A percentile compares a stretch with the other conserved stretches of the same genome.
These are phyloP conservation scores for Sugiyamaella chiloensis DNA, from an alignment of 805 yeast species.

Conservation along the genomic window DNA sequence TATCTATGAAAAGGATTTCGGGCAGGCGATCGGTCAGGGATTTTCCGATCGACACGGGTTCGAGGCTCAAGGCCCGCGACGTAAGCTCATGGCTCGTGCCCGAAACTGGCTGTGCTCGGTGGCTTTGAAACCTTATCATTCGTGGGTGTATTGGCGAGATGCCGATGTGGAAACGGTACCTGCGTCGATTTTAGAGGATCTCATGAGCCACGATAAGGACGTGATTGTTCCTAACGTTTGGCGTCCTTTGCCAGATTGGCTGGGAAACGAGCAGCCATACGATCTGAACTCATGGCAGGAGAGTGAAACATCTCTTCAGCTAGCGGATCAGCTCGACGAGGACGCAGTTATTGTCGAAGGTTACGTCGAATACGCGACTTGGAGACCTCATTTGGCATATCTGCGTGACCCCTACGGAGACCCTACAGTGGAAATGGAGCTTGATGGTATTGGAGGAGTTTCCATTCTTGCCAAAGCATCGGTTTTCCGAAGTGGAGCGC, in stretches of 20 bases:
- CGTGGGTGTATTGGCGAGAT: conserved; percentile 97
- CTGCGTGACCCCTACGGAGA: conserved; percentile 88
- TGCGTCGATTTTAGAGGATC: conserved; percentile 77
- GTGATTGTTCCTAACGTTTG: conserved; percentile 96
- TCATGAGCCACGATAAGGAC: conserved; percentile 88
- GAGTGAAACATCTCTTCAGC: conserved; percentile 59
- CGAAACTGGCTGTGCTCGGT: conserved; percentile 89
- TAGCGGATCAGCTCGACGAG: conserved; percentile 59
- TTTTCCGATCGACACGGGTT: conserved; percentile 93
- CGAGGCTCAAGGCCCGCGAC: conserved; percentile 91
- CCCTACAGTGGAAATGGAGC: conserved; percentile 82
- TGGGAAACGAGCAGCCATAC: conserved; percentile 89
- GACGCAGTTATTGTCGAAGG: conserved; percentile 97
- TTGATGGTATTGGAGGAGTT: conserved; percentile 97
- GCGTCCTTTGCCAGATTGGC: conserved; percentile 92
- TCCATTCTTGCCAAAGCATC: conserved; percentile 81
- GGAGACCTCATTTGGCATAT: conserved; percentile 96
- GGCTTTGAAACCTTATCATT: conserved; percentile 85
- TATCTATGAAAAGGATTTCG: conserved; percentile 87
- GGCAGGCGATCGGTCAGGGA: conserved; percentile 88
- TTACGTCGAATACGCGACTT: conserved; percentile 95
- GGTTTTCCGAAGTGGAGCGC: conserved; percentile 82
- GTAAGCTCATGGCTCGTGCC: conserved; percentile 94
- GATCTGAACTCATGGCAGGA: conserved; percentile 97
- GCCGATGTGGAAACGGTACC: conserved; percentile 95